phyloP scores from a whole-genome alignment of 2,329 filamentous ascomycete species.

The Botryotinia convoluta region DNA sequence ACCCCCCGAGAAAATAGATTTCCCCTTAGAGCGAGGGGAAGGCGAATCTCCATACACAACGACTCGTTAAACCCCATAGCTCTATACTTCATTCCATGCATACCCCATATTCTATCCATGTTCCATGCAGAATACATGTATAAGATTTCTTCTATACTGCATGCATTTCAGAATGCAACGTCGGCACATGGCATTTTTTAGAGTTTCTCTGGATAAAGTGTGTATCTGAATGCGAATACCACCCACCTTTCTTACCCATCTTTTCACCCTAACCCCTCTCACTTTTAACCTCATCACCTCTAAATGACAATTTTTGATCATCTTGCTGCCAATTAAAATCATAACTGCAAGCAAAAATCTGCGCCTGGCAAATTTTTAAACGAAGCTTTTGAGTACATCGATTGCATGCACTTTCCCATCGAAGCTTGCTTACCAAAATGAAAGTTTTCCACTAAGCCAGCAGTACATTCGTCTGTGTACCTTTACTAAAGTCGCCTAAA shows the following conservation, averaged over 20 bases:
- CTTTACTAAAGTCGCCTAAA: background rate
- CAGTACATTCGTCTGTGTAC: background rate
- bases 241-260: background rate
- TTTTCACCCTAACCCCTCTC: background rate
- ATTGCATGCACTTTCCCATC: background rate
- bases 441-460: rapidly evolving
- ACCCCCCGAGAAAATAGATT: too few relatives aligned
- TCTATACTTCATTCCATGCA: background rate
- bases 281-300: background rate
- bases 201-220: background rate
- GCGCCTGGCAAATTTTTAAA: background rate
- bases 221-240: background rate
- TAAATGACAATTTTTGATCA: background rate
- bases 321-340: background rate
- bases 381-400: background rate
- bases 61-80: background rate
- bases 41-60: background rate
- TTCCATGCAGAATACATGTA: background rate
- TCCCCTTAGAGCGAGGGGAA: background rate
- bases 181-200: background rate
- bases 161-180: background rate
- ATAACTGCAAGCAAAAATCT: background rate
- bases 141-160: background rate
- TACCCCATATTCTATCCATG: background rate
- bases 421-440: background rate